Evolutionary conservation across 1,284 basidiomycete species (phyloP).

Genomic region (Cryptococcus sp.): DNA sequence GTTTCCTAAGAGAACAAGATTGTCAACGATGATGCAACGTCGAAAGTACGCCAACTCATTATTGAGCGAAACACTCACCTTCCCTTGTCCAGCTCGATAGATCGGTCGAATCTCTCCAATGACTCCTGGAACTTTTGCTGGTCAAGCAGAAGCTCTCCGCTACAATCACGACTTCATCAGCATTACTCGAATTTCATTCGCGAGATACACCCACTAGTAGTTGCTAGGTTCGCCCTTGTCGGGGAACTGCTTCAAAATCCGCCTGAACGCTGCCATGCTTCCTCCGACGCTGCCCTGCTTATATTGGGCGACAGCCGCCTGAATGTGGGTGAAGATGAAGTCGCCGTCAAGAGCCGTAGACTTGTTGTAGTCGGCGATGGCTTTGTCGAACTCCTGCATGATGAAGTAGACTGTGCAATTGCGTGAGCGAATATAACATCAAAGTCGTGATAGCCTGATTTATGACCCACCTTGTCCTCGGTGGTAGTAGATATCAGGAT

Average conservation of each 20-base stretch:
- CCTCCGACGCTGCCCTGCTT: conserved; percentile 76
- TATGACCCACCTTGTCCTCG: conserved; percentile 80
- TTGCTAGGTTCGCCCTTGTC: conserved; percentile 81
- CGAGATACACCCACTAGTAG: conserved; percentile 70
- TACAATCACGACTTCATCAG: conserved; percentile 47
- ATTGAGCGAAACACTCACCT: conserved; percentile 58
- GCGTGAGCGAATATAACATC: not conserved
- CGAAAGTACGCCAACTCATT: not conserved
- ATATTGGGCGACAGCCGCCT: conserved; percentile 96
- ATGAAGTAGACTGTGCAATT: conserved; percentile 82
- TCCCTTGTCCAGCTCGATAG: conserved; percentile 81
- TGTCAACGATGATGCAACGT: not conserved
- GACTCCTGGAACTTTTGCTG: conserved; percentile 88
- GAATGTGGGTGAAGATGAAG: conserved; percentile 95
- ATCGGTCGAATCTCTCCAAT: conserved; percentile 91
- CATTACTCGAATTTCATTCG: not conserved
- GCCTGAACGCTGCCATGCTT: conserved; percentile 86
- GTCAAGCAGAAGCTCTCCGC: conserved; percentile 92
- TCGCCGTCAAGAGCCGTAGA: conserved; percentile 67
- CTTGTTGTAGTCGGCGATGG: conserved; percentile 86
- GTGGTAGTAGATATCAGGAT: conserved; percentile 98
- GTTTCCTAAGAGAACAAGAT: conserved; percentile 33
- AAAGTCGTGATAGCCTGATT: not conserved
- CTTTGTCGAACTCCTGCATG: conserved; percentile 82
- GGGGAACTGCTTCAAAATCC: conserved; percentile 78